phyloP scores from a whole-genome alignment of 306 rosid species.

The Quercus agrifolia region DNA sequence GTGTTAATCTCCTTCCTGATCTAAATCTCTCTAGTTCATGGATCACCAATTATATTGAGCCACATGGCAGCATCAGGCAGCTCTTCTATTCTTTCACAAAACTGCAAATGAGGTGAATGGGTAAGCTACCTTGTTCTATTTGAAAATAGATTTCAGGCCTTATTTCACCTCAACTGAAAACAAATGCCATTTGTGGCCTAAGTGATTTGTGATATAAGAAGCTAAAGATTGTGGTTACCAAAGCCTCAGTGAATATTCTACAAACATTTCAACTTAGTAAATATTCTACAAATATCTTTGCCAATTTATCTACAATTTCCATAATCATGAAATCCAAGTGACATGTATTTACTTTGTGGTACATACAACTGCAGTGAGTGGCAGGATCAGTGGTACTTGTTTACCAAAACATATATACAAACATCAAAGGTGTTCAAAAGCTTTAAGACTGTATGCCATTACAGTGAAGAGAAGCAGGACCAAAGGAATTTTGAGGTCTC shows the following conservation, averaged over 20 bases:
- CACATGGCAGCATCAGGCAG: background rate
- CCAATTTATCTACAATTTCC: background rate
- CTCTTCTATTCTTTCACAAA: background rate
- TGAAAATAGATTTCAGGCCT: no score
- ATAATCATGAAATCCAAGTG: no score
- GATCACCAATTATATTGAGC: background rate
- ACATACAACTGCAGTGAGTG: background rate
- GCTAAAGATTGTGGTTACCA: no score
- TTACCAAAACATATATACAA: no score
- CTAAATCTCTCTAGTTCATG: background rate
- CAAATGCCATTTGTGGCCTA: no score
- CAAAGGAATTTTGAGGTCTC: constrained; percentile 34
- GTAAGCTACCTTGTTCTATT: background rate
- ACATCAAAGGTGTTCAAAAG: background rate
- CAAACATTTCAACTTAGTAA: no score
- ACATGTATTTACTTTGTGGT: background rate
- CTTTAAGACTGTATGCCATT: constrained; percentile 19
- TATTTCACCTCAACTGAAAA: no score
- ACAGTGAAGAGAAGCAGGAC: constrained; percentile 30
- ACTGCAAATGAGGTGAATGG: background rate
- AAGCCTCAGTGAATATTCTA: no score
- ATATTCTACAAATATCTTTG: no score
- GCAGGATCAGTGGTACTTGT: background rate
- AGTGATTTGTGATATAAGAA: no score
- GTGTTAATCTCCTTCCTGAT: background rate